phyloP scores from a whole-genome alignment of 2,329 filamentous ascomycete genomes.

The Aspergillus pseudoviridinutans region DNA sequence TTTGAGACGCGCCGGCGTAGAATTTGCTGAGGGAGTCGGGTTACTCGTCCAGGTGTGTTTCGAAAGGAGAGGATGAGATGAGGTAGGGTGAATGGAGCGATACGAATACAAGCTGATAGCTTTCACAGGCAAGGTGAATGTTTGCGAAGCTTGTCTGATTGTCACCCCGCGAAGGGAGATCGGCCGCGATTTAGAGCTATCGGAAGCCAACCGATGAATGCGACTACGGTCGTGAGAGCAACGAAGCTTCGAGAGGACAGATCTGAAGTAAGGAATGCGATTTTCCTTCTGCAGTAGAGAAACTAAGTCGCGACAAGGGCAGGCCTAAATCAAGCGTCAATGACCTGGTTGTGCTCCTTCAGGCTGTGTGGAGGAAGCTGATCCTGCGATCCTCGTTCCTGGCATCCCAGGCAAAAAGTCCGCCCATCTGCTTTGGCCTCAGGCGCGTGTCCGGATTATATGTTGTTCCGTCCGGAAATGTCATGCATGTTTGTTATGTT shows the following conservation, averaged over 20 bases:
- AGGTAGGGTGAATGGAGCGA: neutral
- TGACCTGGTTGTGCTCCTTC: conserved; percentile 15
- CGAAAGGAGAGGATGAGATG: neutral
- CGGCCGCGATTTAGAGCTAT: conserved; percentile 16
- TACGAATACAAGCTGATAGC: neutral
- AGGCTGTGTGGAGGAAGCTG: conserved; percentile 6
- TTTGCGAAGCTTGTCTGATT: conserved; percentile 6
- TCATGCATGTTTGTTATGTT: neutral
- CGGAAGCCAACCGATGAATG: conserved; percentile 14
- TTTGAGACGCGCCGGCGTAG: neutral
- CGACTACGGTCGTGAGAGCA: conserved; percentile 11
- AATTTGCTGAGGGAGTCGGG: neutral
- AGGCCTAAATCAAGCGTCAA: conserved; percentile 7
- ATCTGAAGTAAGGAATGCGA: neutral
- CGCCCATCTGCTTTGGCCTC: conserved; percentile 16
- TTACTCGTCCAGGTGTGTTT: neutral
- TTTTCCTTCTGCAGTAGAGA: conserved; percentile 6
- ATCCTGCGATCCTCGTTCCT: conserved; percentile 6
- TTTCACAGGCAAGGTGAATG: neutral
- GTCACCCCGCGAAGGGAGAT: neutral
- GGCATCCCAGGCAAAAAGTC: conserved; percentile 20
- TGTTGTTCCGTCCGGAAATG: neutral
- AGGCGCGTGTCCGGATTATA: conserved; percentile 20
- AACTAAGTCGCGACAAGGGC: conserved; percentile 7
- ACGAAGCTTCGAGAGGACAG: conserved; percentile 7